Base-by-base conservation (phyloP, 2,329 filamentous ascomycete genomes). In the Tricladium varicosporioides region DNA sequence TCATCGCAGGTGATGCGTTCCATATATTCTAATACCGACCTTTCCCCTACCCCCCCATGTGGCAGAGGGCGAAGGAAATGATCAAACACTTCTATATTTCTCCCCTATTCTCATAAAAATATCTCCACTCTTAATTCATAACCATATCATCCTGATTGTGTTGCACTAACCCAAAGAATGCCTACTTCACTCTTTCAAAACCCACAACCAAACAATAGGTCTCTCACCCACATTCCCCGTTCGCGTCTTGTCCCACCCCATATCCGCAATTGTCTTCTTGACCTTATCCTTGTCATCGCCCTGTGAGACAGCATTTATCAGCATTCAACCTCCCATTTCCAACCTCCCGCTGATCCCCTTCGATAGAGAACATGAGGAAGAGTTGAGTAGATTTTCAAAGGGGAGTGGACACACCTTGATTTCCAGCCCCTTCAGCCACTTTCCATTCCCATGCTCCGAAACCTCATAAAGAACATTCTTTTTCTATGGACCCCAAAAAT, bases 401-500 rank as follows among this genome's bases (percentile, higher is more conserved):
- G 2, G 14, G 14, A 42, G 19, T 13, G 1, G 16, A 19, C 51
- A 46, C 14, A 53, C 51, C 18, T 16, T 51, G 15, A 84, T 76
- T 7, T 74, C 75, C 46, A 81, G 65, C 0, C 83, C 84, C 60
- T 78, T 79, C 63, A 82, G 79, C 83, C 85, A 89, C 31, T 71
- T 74, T 0, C 84, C 84, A 19, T 78, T 77, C 0, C 80, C 81
- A 2, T 78, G 80, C 40, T 78, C 74, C 27, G 80, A 73, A 4
- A 85, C 72, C 71, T 86, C 84, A 48, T 77, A 79, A 60, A 86
- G 76, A 56, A 73, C 74, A 63, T 88, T 85, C 67, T 81, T 81
- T 64, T 76, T 77, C 22, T 27, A 27, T 27, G 7, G 3, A 27
- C 22, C 22, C 3, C 3, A 27, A 7, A 27, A 27, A 27, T 4